A percentile compares a stretch with the other conserved stretches of the same genome.
These are phyloP conservation scores for Radiomyces spectabilis DNA, from an alignment of 192 early-diverging fungal species.

Conservation along the genomic window DNA sequence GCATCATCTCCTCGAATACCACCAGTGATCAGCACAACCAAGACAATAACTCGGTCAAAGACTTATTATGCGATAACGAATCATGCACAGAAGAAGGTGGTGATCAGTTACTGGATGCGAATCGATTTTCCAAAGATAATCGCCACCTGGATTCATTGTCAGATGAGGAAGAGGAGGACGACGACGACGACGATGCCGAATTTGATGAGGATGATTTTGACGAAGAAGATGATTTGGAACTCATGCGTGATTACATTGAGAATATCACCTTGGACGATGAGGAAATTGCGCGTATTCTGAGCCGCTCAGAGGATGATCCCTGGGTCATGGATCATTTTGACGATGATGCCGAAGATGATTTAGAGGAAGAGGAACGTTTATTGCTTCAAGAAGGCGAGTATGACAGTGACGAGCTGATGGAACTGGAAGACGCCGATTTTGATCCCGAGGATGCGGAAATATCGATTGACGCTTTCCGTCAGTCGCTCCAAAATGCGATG, in stretches of 20 bases:
- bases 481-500: conserved; percentile 5
- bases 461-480: neutral
- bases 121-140: too few species aligned
- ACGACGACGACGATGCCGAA: neutral
- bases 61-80: too few species aligned
- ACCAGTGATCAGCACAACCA: too few species aligned
- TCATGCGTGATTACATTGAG: conserved; percentile 23
- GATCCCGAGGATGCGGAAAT: neutral
- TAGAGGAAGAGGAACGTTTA: neutral
- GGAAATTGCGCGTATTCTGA: too few species aligned
- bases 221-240: conserved; percentile 7
- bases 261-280: conserved; percentile 4
- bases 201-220: conserved; percentile 4
- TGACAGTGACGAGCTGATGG: neutral
- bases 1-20: too few species aligned
- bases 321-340: conserved; percentile 1
- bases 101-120: too few species aligned
- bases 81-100: too few species aligned
- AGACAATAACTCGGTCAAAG: too few species aligned
- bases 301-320: conserved; percentile 3
- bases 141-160: too few species aligned
- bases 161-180: too few species aligned
- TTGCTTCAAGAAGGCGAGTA: neutral
- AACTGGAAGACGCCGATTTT: neutral
- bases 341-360: neutral